Conservation (phyloP, 768 basidiomycete species). For the Hypsizygus marmoreus region DNA sequence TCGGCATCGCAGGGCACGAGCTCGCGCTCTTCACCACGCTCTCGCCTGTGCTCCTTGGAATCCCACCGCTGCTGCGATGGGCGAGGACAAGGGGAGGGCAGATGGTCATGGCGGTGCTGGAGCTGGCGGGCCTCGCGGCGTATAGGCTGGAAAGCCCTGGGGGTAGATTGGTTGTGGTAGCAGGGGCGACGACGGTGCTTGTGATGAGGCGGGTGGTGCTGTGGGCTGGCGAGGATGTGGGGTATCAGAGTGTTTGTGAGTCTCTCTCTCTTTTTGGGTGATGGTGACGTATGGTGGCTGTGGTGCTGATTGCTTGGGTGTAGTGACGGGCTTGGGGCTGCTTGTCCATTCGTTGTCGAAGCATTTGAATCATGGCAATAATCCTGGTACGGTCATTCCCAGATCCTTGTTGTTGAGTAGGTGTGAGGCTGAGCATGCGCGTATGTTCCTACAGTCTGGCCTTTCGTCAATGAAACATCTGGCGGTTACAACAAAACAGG, state of each 20-base stretch:
- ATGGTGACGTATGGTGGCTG: neutral
- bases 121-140: slow-evolving; percentile 54
- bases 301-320: slow-evolving; percentile 2
- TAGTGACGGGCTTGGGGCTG: slow-evolving; percentile 70
- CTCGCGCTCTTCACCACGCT: slow-evolving; percentile 71
- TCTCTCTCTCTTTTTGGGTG: slow-evolving; percentile 11
- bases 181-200: slow-evolving; percentile 50
- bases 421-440: slow-evolving; percentile 4
- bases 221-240: slow-evolving; percentile 46
- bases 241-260: slow-evolving; percentile 54
- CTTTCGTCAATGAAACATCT: slow-evolving; percentile 63
- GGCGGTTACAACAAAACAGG: slow-evolving; percentile 75
- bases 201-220: slow-evolving; percentile 52
- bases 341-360: slow-evolving; percentile 70
- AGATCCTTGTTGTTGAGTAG: neutral
- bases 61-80: slow-evolving; percentile 45
- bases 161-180: slow-evolving; percentile 58
- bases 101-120: slow-evolving; percentile 47
- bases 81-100: slow-evolving; percentile 50
- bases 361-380: slow-evolving; percentile 78
- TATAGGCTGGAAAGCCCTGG: slow-evolving; percentile 53
- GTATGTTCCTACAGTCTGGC: slow-evolving; percentile 61
- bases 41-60: slow-evolving; percentile 63
- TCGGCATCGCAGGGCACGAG: slow-evolving; percentile 83
- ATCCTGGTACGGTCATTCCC: slow-evolving; percentile 57